phyloP scores from a whole-genome alignment of 306 rosid species.

The Lathyrus aphaca region DNA sequence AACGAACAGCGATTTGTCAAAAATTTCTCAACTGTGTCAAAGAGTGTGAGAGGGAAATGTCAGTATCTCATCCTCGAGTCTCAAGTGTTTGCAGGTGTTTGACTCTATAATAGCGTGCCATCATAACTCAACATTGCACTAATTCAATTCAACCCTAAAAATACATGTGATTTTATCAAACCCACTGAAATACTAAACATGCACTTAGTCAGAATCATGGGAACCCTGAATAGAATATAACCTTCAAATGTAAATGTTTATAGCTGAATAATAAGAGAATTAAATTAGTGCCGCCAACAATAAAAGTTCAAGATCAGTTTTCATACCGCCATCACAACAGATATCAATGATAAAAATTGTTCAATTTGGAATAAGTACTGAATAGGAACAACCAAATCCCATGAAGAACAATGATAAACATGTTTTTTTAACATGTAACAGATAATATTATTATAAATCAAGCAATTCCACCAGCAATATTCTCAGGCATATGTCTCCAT shows the following conservation, averaged over 20 bases:
- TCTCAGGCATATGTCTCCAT: conserved; percentile 34
- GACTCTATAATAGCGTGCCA: too few relatives aligned
- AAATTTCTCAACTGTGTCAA: too few relatives aligned
- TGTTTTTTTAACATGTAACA: conserved; percentile 1
- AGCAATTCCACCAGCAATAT: conserved; percentile 31
- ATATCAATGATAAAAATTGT: conserved; percentile 30
- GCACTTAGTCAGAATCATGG: neutral
- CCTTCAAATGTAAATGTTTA: conserved; percentile 1
- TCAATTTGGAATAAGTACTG: conserved; percentile 19
- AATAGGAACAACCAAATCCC: conserved; percentile 9
- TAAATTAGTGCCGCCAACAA: conserved; percentile 18
- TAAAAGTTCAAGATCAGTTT: conserved; percentile 1
- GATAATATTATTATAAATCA: conserved; percentile 21
- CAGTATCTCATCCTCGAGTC: too few relatives aligned
- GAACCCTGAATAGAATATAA: neutral
- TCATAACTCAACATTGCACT: too few relatives aligned
- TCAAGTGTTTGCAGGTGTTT: too few relatives aligned
- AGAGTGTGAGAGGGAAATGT: too few relatives aligned
- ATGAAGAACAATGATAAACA: conserved; percentile 17
- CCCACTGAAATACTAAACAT: too few relatives aligned
- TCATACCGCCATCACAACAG: conserved; percentile 4
- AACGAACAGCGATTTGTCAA: too few relatives aligned
- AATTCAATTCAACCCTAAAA: too few relatives aligned
- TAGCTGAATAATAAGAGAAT: conserved; percentile 3
- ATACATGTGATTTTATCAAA: too few relatives aligned